Evolutionary conservation across 2,329 filamentous ascomycete species (phyloP).

Genomic region (Penicillium carneum): DNA sequence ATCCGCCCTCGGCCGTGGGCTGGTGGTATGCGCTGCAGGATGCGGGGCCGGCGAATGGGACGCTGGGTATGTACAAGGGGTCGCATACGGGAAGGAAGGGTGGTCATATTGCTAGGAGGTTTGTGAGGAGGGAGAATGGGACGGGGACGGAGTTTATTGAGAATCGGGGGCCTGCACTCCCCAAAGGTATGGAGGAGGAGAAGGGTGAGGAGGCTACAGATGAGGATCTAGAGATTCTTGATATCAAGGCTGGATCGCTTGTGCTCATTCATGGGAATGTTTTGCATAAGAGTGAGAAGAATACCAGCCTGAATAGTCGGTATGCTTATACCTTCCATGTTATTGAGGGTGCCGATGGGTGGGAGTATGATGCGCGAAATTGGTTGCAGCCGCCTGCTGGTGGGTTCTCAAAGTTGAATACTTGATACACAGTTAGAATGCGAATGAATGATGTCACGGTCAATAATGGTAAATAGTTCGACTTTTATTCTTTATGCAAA

Average conservation of each 20-base stretch:
- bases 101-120: constrained; percentile 72
- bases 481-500: constrained; percentile 37
- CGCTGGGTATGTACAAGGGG: constrained; percentile 82
- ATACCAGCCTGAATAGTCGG: constrained; percentile 81
- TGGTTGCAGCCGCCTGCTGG: constrained; percentile 86
- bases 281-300: constrained; percentile 94
- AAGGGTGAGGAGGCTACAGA: constrained; percentile 44
- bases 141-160: constrained; percentile 72
- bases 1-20: constrained; percentile 85
- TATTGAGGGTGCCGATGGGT: constrained; percentile 77
- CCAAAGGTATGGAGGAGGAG: constrained; percentile 58
- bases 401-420: constrained; percentile 74
- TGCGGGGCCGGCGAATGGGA: constrained; percentile 84
- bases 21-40: constrained; percentile 99
- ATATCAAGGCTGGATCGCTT: constrained; percentile 88
- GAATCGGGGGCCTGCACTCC: constrained; percentile 72
- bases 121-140: constrained; percentile 70
- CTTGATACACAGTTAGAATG: constrained; percentile 4
- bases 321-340: constrained; percentile 98
- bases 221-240: constrained; percentile 73
- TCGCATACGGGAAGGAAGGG: constrained; percentile 69
- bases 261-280: constrained; percentile 96
- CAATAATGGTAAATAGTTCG: constrained; percentile 22
- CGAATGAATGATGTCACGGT: constrained; percentile 14
- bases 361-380: constrained; percentile 81